Evolutionary conservation across 1,139 yeast genomes (phyloP).

Genomic region (Saccharomyces uvarum): DNA sequence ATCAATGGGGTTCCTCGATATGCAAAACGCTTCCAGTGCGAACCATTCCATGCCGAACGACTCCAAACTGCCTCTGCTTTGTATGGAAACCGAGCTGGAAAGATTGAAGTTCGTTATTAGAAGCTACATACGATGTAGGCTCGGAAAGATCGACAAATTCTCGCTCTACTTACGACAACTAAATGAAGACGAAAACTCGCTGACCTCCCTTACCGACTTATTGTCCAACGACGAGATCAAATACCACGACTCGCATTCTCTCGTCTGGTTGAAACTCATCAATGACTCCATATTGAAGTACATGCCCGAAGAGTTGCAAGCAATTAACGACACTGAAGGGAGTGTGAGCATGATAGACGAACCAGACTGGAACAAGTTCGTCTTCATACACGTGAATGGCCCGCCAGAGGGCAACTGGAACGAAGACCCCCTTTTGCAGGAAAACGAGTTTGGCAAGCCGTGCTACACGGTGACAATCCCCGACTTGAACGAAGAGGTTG

Average conservation of each 20-base stretch:
- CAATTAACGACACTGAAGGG: slow-evolving; percentile 70
- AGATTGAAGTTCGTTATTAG: slow-evolving; percentile 73
- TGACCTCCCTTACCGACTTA: slow-evolving; percentile 17
- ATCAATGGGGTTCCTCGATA: slow-evolving; percentile 41
- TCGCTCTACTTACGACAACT: slow-evolving; percentile 45
- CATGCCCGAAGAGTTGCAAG: slow-evolving; percentile 61
- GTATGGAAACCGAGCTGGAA: slow-evolving; percentile 88
- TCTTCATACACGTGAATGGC: slow-evolving; percentile 53
- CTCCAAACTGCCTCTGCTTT: slow-evolving; percentile 69
- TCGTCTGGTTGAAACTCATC: slow-evolving; percentile 57
- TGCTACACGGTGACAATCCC: slow-evolving; percentile 28
- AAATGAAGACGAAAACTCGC: slow-evolving; percentile 11
- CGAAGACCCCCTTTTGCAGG: slow-evolving; percentile 27
- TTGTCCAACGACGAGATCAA: slow-evolving; percentile 55
- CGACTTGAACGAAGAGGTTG: slow-evolving; percentile 48
- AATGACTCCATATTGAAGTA: slow-evolving; percentile 57
- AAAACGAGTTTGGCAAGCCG: slow-evolving; percentile 22
- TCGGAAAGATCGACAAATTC: slow-evolving; percentile 63
- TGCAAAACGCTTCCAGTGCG: slow-evolving; percentile 8
- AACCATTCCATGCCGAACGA: slow-evolving; percentile 33
- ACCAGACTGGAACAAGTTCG: slow-evolving; percentile 71
- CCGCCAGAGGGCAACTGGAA: slow-evolving; percentile 28
- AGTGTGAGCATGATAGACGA: slow-evolving; percentile 70
- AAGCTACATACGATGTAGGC: slow-evolving; percentile 69
- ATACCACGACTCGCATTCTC: slow-evolving; percentile 60